Percentiles rank a stretch among this genome's conserved stretches.
Conservation (phyloP, 768 basidiomycete species). For the Phaffia tasmanica region DNA sequence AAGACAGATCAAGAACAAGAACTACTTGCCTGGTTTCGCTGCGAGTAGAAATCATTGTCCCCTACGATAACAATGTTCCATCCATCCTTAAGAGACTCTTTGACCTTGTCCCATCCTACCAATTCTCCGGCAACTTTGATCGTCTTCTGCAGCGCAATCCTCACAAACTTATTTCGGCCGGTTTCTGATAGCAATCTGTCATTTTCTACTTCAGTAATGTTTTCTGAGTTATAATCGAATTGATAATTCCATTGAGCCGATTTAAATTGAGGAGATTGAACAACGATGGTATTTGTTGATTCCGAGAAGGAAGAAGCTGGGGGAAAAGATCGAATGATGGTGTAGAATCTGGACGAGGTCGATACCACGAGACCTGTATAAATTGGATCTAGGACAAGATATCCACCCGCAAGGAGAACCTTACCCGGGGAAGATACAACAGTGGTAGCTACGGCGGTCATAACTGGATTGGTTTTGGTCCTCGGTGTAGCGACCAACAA, state of each 20-base stretch:
- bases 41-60: conserved; percentile 97
- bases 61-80: conserved; percentile 74
- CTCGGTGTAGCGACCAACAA: too few relatives aligned
- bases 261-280: conserved; percentile 85
- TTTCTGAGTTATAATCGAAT: conserved; percentile 35
- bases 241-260: conserved; percentile 65
- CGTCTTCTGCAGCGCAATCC: conserved; percentile 71
- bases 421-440: conserved; percentile 88
- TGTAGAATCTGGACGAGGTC: conserved; percentile 88
- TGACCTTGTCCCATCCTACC: conserved; percentile 21
- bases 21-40: conserved; percentile 59
- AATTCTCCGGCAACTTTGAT: conserved; percentile 55
- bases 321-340: conserved; percentile 45
- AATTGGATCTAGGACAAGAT: conserved; percentile 81
- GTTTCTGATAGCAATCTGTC: too few relatives aligned
- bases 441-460: conserved; percentile 40
- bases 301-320: not conserved
- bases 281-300: conserved; percentile 42
- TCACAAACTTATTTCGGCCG: conserved; percentile 71
- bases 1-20: not conserved
- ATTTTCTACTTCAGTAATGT: too few relatives aligned
- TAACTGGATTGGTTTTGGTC: too few relatives aligned
- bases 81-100: conserved; percentile 10
- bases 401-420: conserved; percentile 88
- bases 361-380: conserved; percentile 82